These are phyloP conservation scores for Syncephalastrum monosporum DNA, from an alignment of 371 early-diverging fungal species.

Conservation along the genomic window DNA sequence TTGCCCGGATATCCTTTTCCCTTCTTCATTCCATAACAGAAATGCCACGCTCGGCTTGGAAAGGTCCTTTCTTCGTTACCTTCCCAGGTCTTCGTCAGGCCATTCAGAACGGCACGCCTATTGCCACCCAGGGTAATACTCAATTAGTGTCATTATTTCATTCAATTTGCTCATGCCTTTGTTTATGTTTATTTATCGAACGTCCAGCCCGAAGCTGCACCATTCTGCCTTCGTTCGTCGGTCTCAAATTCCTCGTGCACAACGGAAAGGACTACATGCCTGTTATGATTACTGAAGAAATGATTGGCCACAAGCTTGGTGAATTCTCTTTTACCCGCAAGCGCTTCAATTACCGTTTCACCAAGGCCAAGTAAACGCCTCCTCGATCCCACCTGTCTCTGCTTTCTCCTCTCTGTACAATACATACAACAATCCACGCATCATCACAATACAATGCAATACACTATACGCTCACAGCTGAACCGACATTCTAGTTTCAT, in stretches of 20 bases:
- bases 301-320: slow-evolving; percentile 96
- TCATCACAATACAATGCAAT: no score
- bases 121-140: slow-evolving; percentile 51
- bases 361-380: slow-evolving; percentile 73
- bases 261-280: slow-evolving; percentile 92
- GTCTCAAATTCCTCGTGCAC: slow-evolving; percentile 90
- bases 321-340: slow-evolving; percentile 93
- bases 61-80: slow-evolving; percentile 91
- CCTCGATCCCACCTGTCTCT: no score
- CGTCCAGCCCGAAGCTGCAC: slow-evolving; percentile 80
- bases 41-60: slow-evolving; percentile 90
- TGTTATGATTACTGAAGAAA: slow-evolving; percentile 87
- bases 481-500: no score
- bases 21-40: slow-evolving; percentile 1
- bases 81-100: slow-evolving; percentile 64
- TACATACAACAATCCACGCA: no score
- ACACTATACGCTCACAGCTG: no score
- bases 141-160: neutral
- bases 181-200: neutral
- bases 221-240: slow-evolving; percentile 91
- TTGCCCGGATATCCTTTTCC: no score
- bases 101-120: slow-evolving; percentile 47
- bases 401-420: no score
- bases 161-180: neutral
- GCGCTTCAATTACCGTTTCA: slow-evolving; percentile 85